Conservation (phyloP, 257 asterid species). For the Fraxinus cuspidata region DNA sequence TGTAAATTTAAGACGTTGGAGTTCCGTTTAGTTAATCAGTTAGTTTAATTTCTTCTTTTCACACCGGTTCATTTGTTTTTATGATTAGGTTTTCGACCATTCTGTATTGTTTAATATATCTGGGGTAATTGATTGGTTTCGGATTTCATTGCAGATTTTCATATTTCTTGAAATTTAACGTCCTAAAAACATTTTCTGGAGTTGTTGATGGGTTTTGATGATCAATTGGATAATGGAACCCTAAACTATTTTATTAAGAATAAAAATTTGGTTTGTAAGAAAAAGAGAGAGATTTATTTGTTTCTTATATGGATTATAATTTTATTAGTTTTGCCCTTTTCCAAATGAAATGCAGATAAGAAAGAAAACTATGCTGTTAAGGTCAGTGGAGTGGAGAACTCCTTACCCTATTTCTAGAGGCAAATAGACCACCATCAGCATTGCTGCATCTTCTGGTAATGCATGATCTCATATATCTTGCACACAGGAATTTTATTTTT, state of each 20-base stretch:
- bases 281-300: background rate
- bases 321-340: background rate
- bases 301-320: too few relatives aligned
- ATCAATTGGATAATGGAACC: too few relatives aligned
- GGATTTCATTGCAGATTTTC: background rate
- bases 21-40: background rate
- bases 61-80: background rate
- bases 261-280: too few relatives aligned
- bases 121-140: background rate
- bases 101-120: background rate
- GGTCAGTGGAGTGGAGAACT: slow-evolving; percentile 38
- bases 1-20: background rate
- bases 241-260: too few relatives aligned
- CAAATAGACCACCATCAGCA: slow-evolving; percentile 34
- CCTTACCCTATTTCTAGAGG: slow-evolving; percentile 43
- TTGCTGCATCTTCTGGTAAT: slow-evolving; percentile 37
- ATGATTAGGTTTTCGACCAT: background rate
- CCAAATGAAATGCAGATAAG: slow-evolving; percentile 25
- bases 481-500: background rate
- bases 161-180: background rate
- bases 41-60: background rate
- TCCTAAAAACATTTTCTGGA: background rate
- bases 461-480: background rate
- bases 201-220: background rate
- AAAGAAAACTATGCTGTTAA: slow-evolving; percentile 35